Evolutionary conservation across 2,329 filamentous ascomycete genomes (phyloP), one percentile per base, ranked within the genome.

Genomic region (Verticillium zaregamsianum): DNA sequence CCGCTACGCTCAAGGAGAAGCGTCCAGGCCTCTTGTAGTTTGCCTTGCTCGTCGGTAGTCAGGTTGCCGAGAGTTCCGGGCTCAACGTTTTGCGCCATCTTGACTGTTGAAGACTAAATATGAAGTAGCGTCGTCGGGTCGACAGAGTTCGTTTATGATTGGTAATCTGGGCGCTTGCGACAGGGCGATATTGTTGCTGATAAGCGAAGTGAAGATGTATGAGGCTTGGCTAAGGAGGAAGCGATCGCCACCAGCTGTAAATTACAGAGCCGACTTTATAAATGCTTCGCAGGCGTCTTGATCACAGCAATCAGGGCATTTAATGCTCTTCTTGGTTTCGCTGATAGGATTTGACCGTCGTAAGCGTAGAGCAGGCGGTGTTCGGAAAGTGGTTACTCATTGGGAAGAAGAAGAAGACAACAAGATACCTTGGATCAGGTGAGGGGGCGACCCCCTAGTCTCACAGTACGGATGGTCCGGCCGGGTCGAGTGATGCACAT

Each of bases 11-110:
- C 65, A 58, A 70, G 62, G 11, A 70, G 39, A 17, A 64, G 62
- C 31, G 59, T 63, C 69, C 69, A 71, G 39, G 67, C 62, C 28
- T 69, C 61, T 25, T 68, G 69, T 7, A 71, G 63, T 56, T 67
- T 66, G 33, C 58, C 59, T 62, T 70, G 64, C 57, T 71, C 67
- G 28, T 66, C 62, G 7, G 60, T 14, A 4, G 66, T 69, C 55
- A 71, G 63, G 60, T 69, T 68, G 59, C 69, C 68, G 35, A 69
- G 62, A 8, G 57, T 58, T n/a, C 57, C 57, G 57, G 57, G 37
- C 25, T 49, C 39, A 9, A 1, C 80, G n/a, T 23, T 45, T 80
- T 62, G 83, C 77, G 65, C 84, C 80, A 70, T 79, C 82, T 62
- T 73, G 71, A 68, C 71, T 76, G 66, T 72, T 77, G 8, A 31